Percentiles rank a stretch among this genome's conserved stretches.
Evolutionary conservation across 140 eudicot genomes (phyloP).

Genomic region (Flaveria floridana): DNA sequence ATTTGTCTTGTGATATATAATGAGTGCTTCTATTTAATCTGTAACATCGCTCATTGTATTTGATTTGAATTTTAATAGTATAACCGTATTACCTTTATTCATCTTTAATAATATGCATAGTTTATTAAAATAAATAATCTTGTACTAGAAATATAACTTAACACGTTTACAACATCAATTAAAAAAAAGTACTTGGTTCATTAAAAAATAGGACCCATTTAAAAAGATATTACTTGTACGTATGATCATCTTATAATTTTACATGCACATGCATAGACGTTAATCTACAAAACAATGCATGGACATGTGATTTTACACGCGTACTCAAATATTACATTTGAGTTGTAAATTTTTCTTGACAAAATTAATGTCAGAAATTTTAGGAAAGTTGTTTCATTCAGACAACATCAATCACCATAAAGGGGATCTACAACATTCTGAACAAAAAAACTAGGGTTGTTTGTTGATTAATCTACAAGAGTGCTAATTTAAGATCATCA

Average conservation of each 20-base stretch:
- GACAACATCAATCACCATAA: slow-evolving; percentile 31
- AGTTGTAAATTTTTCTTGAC: slow-evolving; percentile 19
- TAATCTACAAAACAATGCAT: background rate
- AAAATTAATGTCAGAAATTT: slow-evolving; percentile 35
- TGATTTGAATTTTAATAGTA: too few species aligned
- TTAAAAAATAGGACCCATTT: background rate
- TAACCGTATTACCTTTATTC: too few species aligned
- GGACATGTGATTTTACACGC: slow-evolving; percentile 37
- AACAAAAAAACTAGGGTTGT: slow-evolving; percentile 29
- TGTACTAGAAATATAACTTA: too few species aligned
- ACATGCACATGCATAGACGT: slow-evolving; percentile 15
- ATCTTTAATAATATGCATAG: too few species aligned
- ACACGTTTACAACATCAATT: too few species aligned
- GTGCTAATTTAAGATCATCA: slow-evolving; percentile 19
- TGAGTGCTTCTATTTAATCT: too few species aligned
- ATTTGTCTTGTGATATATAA: too few species aligned
- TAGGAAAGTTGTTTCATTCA: slow-evolving; percentile 46
- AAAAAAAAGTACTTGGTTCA: background rate
- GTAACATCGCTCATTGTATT: too few species aligned
- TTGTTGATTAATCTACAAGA: background rate
- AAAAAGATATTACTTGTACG: background rate
- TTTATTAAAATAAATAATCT: too few species aligned
- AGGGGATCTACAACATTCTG: slow-evolving; percentile 31
- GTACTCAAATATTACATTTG: slow-evolving; percentile 1
- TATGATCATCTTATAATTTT: background rate